These are phyloP conservation scores for Podaxis sp. DNA, from an alignment of 768 basidiomycete species.

Conservation along the genomic window DNA sequence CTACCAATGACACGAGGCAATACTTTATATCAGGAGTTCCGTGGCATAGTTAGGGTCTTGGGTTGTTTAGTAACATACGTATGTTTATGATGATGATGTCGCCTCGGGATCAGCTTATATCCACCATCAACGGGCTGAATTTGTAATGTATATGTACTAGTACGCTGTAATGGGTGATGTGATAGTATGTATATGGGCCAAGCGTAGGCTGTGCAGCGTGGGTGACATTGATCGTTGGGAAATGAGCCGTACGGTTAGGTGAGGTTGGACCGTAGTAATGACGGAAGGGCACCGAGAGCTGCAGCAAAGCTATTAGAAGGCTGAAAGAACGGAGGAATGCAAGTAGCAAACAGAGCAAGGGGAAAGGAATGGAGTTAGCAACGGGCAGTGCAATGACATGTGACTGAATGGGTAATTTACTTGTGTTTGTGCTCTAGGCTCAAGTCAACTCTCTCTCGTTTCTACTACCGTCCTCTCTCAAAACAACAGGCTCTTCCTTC, in stretches of 20 bases:
- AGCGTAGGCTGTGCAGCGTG: not conserved
- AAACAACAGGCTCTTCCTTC: not conserved
- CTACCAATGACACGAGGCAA: not conserved
- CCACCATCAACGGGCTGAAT: not conserved
- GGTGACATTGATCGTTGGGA: not conserved
- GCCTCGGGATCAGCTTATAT: not conserved
- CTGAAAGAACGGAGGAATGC: not conserved
- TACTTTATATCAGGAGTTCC: not conserved
- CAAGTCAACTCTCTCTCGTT: not conserved
- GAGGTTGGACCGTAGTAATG: not conserved
- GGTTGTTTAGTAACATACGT: not conserved
- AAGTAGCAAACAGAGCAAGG: not conserved
- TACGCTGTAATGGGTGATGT: no score
- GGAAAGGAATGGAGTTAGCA: not conserved
- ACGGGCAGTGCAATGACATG: conserved; percentile 13
- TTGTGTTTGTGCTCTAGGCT: not conserved
- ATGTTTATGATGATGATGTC: not conserved
- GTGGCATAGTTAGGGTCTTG: not conserved
- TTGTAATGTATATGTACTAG: not conserved
- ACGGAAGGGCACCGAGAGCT: not conserved
- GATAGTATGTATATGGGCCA: no score
- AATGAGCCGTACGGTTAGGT: not conserved
- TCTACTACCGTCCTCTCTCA: conserved; percentile 2
- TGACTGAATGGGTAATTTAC: conserved; percentile 4
- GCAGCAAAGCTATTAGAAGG: not conserved